A percentile compares a stretch with the other conserved stretches of the same genome.
Evolutionary conservation across 2,329 filamentous ascomycete species (phyloP).

Genomic region (Exophiala alcalophila): DNA sequence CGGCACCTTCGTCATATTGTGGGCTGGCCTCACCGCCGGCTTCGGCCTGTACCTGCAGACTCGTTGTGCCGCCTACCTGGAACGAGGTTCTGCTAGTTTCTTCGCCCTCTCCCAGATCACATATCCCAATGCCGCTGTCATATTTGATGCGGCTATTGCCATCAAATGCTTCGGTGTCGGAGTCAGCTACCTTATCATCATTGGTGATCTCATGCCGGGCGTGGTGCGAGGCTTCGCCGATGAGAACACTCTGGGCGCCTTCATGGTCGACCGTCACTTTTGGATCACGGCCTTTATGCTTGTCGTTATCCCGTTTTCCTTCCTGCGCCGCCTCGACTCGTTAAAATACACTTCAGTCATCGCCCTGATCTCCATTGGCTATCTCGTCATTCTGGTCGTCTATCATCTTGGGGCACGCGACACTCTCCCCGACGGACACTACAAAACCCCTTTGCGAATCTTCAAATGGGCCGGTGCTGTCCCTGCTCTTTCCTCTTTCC

Average conservation of each 20-base stretch:
- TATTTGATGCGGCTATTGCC: constrained; percentile 94
- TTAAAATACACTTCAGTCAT: constrained; percentile 95
- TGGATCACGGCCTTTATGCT: constrained; percentile 98
- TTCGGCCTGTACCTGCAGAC: constrained; percentile 95
- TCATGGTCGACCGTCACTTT: constrained; percentile 85
- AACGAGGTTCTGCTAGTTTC: constrained; percentile 84
- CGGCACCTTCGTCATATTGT: constrained; percentile 78
- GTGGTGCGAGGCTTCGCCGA: constrained; percentile 79
- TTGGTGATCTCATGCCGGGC: constrained; percentile 95
- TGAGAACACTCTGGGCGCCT: constrained; percentile 61
- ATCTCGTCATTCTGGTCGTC: constrained; percentile 86
- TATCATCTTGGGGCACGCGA: constrained; percentile 84
- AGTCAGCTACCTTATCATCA: constrained; percentile 97
- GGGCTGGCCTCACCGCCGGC: constrained; percentile 83
- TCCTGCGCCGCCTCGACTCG: constrained; percentile 85
- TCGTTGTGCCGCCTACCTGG: constrained; percentile 87
- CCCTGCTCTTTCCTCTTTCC: constrained; percentile 77
- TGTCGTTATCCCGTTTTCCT: constrained; percentile 84
- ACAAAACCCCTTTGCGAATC: constrained; percentile 68
- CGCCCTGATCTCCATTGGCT: constrained; percentile 88
- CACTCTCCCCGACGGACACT: constrained; percentile 57
- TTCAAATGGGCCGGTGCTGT: constrained; percentile 77
- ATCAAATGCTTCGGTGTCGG: constrained; percentile 98
- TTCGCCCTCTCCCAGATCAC: constrained; percentile 96
- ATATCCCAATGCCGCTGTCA: constrained; percentile 90